Evolutionary conservation across 495 filamentous ascomycete species (phyloP).

Genomic region (Penicillium cosmopolitanum): DNA sequence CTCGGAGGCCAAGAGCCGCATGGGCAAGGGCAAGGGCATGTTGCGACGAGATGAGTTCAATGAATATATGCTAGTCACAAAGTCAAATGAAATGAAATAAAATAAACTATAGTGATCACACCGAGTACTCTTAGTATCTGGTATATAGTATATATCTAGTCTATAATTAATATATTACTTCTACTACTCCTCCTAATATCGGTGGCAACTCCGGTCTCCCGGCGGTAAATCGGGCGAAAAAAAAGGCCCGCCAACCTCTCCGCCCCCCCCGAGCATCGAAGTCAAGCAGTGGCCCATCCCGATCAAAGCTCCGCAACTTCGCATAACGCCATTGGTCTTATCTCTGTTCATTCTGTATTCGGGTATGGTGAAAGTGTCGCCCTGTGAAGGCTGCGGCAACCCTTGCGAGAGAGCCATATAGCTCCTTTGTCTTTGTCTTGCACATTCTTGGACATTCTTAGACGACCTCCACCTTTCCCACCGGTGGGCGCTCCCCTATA

Average conservation of each 20-base stretch:
- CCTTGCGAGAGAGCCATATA: conserved; percentile 20
- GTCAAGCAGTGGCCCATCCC: background rate
- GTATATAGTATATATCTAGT: no score
- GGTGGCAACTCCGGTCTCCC: conserved; percentile 19
- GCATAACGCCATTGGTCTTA: conserved; percentile 1
- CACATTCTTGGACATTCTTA: conserved; percentile 2
- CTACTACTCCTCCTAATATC: background rate
- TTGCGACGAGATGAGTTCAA: background rate
- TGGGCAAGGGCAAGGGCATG: background rate
- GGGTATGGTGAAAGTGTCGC: conserved; percentile 11
- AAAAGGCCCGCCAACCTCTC: conserved; percentile 24
- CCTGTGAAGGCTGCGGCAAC: conserved; percentile 21
- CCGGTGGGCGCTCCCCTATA: conserved; percentile 5
- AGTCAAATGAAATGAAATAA: background rate
- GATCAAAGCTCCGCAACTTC: background rate
- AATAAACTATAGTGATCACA: no score
- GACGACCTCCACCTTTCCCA: background rate
- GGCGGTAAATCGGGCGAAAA: conserved; percentile 37
- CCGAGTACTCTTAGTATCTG: background rate
- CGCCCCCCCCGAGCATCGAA: background rate
- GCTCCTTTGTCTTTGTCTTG: conserved; percentile 10
- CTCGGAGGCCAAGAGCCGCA: conserved; percentile 2
- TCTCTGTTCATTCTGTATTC: background rate
- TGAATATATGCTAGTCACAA: no score
- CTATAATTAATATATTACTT: no score